Evolutionary conservation across 176 grass and related monocot species (phyloP), one percentile per base, ranked within the genome.

Genomic region (Aechmea fasciata): DNA sequence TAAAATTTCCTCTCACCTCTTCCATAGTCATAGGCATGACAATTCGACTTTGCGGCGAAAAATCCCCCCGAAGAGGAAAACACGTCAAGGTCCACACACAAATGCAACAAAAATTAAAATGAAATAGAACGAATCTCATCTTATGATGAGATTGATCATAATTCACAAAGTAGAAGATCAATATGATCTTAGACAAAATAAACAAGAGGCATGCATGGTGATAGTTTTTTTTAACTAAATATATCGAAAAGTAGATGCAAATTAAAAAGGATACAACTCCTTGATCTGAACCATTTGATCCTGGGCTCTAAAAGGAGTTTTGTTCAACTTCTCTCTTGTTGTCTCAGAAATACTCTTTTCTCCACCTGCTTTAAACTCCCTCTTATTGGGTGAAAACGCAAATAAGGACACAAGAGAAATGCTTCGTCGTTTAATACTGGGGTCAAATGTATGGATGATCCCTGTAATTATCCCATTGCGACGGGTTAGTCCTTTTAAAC

Each of bases 281-380:
- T 84, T 97, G 73, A 97, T 90, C 83, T 90, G 84, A 87, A 97
- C 93, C 89, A 97, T 97, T 77, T 41, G 33, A 41, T 41, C 4
- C 7, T 41, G 33, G 33, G 33, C 29, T 41, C 33, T 41, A 41
- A 41, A 19, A 61, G 3, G 19, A 59, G 15, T 59, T 59, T 26
- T 26, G n/a, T 59, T 59, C n/a, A 13, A 59, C 7, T 59, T 12
- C 55, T 20, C 3, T 59, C 15, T 22, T 10, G 14, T 22, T 10
- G 14, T 22, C 15, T 22, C 55, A 61, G 13, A 61, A 61, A 19
- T 0, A 19, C 10, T 11, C 20, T 2, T 61, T 61, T 61, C 15
- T 18, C 20, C 52, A 13, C 2, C 52, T n/a, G 12, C 52, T 7
- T n/a, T 12, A 55, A 13, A 13, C 52, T 55, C 52, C 52, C 52